These are phyloP conservation scores for Chaetoceros tenuissimus DNA, from an alignment of 108 stramenopile species.

Conservation along the genomic window DNA sequence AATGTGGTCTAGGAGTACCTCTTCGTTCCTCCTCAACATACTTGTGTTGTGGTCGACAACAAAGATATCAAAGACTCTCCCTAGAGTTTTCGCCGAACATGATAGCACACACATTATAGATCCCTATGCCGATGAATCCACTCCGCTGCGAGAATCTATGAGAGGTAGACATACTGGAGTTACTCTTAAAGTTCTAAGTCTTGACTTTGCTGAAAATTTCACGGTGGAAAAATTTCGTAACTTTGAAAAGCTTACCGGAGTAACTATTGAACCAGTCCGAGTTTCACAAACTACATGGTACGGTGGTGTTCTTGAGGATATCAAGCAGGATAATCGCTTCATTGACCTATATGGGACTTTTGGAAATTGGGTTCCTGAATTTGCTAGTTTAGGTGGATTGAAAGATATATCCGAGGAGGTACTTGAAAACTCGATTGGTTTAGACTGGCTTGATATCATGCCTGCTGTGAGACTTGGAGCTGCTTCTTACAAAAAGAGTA, in stretches of 20 bases:
- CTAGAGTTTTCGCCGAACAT: no score
- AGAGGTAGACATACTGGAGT: background rate
- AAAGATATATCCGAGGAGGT: constrained; percentile 4
- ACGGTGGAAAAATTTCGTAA: constrained; percentile 1
- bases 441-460: constrained; percentile 15
- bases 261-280: background rate
- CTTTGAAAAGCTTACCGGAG: constrained; percentile 5
- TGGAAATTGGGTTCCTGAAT: constrained; percentile 12
- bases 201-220: background rate
- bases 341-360: constrained; percentile 8
- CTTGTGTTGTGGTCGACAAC: no score
- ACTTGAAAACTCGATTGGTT: constrained; percentile 1
- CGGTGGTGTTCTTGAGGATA: constrained; percentile 3
- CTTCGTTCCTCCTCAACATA: no score
- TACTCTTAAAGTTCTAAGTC: constrained; percentile 2
- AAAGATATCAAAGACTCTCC: no score
- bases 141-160: constrained; percentile 11
- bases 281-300: constrained; percentile 5
- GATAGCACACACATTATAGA: no score
- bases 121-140: constrained; percentile 4
- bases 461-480: constrained; percentile 6
- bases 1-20: no score
- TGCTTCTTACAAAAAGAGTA: constrained; percentile 1
- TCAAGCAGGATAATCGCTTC: constrained; percentile 1
- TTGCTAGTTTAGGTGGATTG: constrained; percentile 2